Evolutionary conservation across 805 yeast species (phyloP).

Genomic region (Starmerella stellata): DNA sequence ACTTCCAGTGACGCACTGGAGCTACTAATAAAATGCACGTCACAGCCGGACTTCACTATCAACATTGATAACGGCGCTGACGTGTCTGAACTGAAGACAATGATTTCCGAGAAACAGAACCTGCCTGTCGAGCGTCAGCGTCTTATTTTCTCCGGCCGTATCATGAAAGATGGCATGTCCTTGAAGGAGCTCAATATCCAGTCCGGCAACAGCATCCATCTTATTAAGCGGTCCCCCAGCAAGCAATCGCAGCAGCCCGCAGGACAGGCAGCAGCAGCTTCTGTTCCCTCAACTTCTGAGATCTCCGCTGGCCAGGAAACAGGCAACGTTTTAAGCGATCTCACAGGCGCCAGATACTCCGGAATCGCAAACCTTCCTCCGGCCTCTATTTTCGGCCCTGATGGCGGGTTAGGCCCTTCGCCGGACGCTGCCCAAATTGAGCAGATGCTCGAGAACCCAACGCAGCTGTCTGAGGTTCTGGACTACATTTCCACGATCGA

Average conservation of each 20-base stretch:
- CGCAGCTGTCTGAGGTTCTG: conserved; percentile 77
- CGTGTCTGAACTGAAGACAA: conserved; percentile 49
- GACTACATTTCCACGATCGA: conserved; percentile 28
- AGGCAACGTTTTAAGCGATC: conserved; percentile 75
- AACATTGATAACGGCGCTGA: conserved; percentile 36
- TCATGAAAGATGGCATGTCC: conserved; percentile 67
- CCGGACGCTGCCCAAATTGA: conserved; percentile 63
- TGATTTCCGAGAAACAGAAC: conserved; percentile 41
- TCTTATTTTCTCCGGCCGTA: conserved; percentile 83
- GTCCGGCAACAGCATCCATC: conserved; percentile 70
- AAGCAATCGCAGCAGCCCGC: conserved; percentile 12
- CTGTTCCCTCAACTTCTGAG: conserved; percentile 42
- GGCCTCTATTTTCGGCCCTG: conserved; percentile 81
- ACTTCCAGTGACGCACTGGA: not conserved
- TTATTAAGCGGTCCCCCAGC: conserved; percentile 46
- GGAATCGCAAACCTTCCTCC: conserved; percentile 80
- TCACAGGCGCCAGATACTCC: conserved; percentile 91
- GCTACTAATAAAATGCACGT: not conserved
- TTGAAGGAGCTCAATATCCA: conserved; percentile 63
- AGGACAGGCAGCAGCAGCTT: conserved; percentile 18
- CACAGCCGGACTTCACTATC: conserved; percentile 35
- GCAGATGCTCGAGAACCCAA: conserved; percentile 66
- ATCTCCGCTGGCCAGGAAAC: conserved; percentile 78
- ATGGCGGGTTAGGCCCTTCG: conserved; percentile 69
- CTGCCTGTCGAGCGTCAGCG: conserved; percentile 69